Evolutionary conservation across 495 filamentous ascomycete genomes (phyloP).

Genomic region (Hyaloscypha hepaticicola): DNA sequence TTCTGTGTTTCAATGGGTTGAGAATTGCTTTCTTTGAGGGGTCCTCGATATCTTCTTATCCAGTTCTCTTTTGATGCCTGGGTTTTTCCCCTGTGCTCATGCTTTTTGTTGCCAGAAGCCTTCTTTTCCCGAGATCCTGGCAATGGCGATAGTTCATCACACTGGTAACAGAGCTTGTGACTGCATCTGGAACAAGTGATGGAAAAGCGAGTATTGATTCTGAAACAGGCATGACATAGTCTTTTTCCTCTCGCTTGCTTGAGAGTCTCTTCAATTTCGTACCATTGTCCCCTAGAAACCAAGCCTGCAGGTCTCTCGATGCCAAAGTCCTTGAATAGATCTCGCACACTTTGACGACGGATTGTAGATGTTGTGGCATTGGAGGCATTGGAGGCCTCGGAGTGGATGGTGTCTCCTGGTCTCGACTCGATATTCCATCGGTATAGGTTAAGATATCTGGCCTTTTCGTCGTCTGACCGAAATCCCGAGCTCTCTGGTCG

Average conservation of each 20-base stretch:
- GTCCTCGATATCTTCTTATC: neutral
- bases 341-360: conserved; percentile 29
- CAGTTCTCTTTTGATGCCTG: neutral
- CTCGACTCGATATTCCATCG: conserved; percentile 4
- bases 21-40: neutral
- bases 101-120: neutral
- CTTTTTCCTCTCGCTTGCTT: neutral
- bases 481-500: conserved; percentile 10
- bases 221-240: conserved; percentile 28
- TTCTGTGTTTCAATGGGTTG: neutral
- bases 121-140: neutral
- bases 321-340: conserved; percentile 31
- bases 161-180: conserved; percentile 25
- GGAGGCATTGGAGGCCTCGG: conserved; percentile 3
- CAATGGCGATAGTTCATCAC: conserved; percentile 15
- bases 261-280: neutral
- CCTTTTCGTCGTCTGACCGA: conserved; percentile 31
- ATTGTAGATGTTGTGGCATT: conserved; percentile 22
- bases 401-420: conserved; percentile 5
- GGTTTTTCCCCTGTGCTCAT: neutral
- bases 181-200: conserved; percentile 25
- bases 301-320: conserved; percentile 27
- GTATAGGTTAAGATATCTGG: conserved; percentile 6
- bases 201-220: conserved; percentile 4
- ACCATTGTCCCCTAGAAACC: conserved; percentile 3